Evolutionary conservation across 345 rosid species (phyloP).

Genomic region (Cardamine chenopodiifolia): DNA sequence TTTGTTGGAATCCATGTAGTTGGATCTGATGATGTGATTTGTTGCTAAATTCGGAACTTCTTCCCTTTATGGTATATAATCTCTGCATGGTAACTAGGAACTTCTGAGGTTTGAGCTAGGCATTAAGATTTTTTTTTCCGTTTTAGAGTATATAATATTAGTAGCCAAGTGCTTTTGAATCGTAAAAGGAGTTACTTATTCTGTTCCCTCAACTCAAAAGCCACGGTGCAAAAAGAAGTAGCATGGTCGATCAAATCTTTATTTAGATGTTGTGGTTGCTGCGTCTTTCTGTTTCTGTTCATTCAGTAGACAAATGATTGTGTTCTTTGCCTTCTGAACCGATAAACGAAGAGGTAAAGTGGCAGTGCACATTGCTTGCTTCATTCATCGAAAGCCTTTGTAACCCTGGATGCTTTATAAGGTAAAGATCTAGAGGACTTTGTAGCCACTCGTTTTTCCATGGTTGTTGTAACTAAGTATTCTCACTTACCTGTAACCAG

Average conservation of each 20-base stretch:
- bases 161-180: neutral
- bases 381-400: conserved; percentile 6
- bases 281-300: conserved; percentile 11
- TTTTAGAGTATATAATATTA: neutral
- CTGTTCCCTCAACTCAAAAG: conserved; percentile 1
- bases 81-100: conserved; percentile 16
- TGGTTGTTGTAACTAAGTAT: neutral
- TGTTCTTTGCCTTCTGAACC: conserved; percentile 7
- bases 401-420: neutral
- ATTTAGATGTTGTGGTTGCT: neutral
- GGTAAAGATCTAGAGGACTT: conserved; percentile 6
- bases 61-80: conserved; percentile 18
- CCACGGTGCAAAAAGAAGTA: neutral
- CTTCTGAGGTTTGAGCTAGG: conserved; percentile 14
- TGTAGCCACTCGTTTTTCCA: neutral
- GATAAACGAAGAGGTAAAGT: neutral
- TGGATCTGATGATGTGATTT: conserved; percentile 38
- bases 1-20: conserved; percentile 31
- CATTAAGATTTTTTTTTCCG: neutral
- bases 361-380: conserved; percentile 6
- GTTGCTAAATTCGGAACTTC: conserved; percentile 13
- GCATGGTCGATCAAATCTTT: conserved; percentile 1
- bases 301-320: neutral
- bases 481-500: conserved; percentile 13
- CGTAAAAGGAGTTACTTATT: neutral